Base-by-base conservation (phyloP, 306 rosid species). In the Cicer pinnatifidum region DNA sequence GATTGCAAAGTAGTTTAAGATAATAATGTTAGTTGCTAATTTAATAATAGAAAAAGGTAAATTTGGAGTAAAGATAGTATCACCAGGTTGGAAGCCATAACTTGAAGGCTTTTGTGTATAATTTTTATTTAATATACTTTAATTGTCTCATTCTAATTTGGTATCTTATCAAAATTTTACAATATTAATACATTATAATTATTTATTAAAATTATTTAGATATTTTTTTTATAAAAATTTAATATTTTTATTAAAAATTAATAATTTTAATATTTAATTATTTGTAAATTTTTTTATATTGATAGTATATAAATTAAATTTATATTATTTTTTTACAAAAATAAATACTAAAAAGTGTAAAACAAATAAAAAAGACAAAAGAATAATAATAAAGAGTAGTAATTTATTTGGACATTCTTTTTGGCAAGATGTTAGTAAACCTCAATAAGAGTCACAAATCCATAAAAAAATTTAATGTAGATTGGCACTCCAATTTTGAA, bases 401-500 rank as follows among this genome's bases (percentile, higher is more conserved):
- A 6, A 53, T 63, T 19, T 52, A 17, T 15, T 53, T 72, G 52
- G 11, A 15, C 51, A 38, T 56, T 44, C 38, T 35, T 46, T 50
- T 46, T 38, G 33, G 63, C 51, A 43, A 50, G 0, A 38, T 71
- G 16, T 19, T 35, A 63, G 9, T 40, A 45, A 68, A 43, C 45
- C 15, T 65, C 8, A 41, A 3, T 8, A 6, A 56, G 35, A 63
- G 52, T 64, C 57, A 3, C 8, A 56, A 56, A 72, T 46, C 63
- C 13, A 28, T 28, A 28, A 3, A 23, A 19, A 19, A 19, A 23
- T 28, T 28, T 28, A 28, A 28, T 28, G 35, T 28, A 73, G 67
- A 10, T 40, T 59, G 11, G 67, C 11, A 57, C 16, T 56, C 82
- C 68, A 61, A 75, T 28, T 63, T 74, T 78, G 86, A 82, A 73